Percentiles rank a stretch among this genome's conserved stretches.
Evolutionary conservation across 208 protist species (phyloP).

Genomic region (Trypanosoma vivax): DNA sequence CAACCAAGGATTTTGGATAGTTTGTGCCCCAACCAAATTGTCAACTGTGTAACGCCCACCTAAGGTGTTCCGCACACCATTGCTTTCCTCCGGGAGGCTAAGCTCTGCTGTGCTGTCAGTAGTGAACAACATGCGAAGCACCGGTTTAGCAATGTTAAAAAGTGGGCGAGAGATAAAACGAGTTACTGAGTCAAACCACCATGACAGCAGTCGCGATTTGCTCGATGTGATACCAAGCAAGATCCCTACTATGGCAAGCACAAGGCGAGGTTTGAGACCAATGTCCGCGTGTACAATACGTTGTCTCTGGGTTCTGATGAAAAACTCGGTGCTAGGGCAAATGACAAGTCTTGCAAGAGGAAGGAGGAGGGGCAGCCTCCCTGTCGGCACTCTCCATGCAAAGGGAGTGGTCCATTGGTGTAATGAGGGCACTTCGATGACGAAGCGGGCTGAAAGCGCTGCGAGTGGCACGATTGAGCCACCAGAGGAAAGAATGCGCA

Average conservation of each 20-base stretch:
- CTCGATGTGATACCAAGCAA: constrained; percentile 34
- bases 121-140: constrained; percentile 26
- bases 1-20: not conserved
- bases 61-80: constrained; percentile 4
- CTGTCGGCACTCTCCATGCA: constrained; percentile 24
- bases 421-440: constrained; percentile 39
- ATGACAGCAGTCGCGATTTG: constrained; percentile 12
- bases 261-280: constrained; percentile 37
- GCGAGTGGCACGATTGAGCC: constrained; percentile 45
- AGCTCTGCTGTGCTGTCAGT: constrained; percentile 27
- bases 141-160: constrained; percentile 31
- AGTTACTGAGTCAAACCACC: constrained; percentile 27
- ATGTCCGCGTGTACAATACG: constrained; percentile 40
- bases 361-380: constrained; percentile 27
- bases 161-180: constrained; percentile 29
- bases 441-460: constrained; percentile 31
- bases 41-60: constrained; percentile 45
- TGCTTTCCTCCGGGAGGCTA: constrained; percentile 21
- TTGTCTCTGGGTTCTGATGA: constrained; percentile 25
- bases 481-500: constrained; percentile 42
- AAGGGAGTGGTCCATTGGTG: constrained; percentile 21
- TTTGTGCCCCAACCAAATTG: constrained; percentile 22
- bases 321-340: constrained; percentile 28
- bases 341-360: constrained; percentile 44
- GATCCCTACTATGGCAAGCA: constrained; percentile 41